These are phyloP conservation scores for Darksidea phi DNA, from an alignment of 495 filamentous ascomycete species.

Conservation along the genomic window DNA sequence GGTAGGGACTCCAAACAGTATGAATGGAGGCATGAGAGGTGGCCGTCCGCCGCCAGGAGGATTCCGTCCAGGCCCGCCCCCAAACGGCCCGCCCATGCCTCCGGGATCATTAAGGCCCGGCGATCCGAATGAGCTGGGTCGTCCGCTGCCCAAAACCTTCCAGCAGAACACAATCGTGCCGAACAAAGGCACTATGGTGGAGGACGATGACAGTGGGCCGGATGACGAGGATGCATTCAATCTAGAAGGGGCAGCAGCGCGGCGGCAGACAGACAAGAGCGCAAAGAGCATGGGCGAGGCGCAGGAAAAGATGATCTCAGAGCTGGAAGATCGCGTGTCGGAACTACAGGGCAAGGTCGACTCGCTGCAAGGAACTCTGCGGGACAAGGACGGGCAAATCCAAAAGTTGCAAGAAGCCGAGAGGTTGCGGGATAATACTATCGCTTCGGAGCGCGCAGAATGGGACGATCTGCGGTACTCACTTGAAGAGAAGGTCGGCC, in stretches of 20 bases:
- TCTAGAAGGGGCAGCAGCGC: conserved; percentile 50
- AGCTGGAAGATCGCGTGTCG: conserved; percentile 66
- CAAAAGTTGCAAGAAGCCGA: conserved; percentile 47
- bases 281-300: conserved; percentile 22
- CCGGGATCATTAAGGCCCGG: conserved; percentile 8
- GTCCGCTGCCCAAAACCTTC: conserved; percentile 82
- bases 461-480: conserved; percentile 72
- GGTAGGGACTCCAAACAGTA: conserved; percentile 36
- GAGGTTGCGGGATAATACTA: conserved; percentile 47
- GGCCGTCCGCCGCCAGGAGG: conserved; percentile 17
- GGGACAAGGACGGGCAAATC: conserved; percentile 59
- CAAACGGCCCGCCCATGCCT: conserved; percentile 17
- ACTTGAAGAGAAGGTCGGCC: conserved; percentile 74
- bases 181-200: conserved; percentile 97
- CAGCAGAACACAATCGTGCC: conserved; percentile 95
- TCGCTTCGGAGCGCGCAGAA: conserved; percentile 56
- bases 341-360: conserved; percentile 72
- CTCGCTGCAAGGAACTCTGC: conserved; percentile 61
- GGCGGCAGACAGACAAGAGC: conserved; percentile 52
- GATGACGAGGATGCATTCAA: conserved; percentile 70
- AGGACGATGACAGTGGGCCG: conserved; percentile 68
- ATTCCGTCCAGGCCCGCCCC: conserved; percentile 24
- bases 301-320: conserved; percentile 28
- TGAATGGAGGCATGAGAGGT: conserved; percentile 21
- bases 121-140: conserved; percentile 49